phyloP scores from a whole-genome alignment of 495 filamentous ascomycete species.

The Choiromyces venosus region DNA sequence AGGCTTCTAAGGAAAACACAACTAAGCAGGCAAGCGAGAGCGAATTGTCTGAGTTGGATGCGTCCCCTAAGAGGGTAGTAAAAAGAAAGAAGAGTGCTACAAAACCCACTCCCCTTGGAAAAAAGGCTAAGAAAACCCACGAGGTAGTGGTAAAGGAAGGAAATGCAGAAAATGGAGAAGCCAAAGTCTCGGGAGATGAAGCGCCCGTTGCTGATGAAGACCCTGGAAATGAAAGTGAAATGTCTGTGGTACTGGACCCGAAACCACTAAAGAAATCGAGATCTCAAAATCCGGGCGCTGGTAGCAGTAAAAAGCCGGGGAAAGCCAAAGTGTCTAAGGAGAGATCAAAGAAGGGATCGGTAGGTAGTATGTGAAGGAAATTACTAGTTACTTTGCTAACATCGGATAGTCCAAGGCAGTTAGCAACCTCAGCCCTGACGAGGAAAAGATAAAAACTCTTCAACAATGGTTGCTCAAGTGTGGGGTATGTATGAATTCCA shows the following conservation, averaged over 20 bases:
- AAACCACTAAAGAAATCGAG: conserved; percentile 28
- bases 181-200: conserved; percentile 30
- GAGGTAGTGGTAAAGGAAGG: conserved; percentile 44
- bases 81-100: conserved; percentile 13
- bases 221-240: conserved; percentile 67
- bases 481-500: conserved; percentile 46
- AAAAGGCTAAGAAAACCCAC: conserved; percentile 10
- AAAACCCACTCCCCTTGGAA: conserved; percentile 9
- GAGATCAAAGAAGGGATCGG: conserved; percentile 28
- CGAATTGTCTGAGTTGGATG: conserved; percentile 31
- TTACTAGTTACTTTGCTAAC: conserved; percentile 10
- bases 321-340: conserved; percentile 34
- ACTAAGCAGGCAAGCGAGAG: conserved; percentile 14
- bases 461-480: conserved; percentile 86
- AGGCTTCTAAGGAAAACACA: neutral
- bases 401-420: conserved; percentile 28
- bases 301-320: conserved; percentile 9
- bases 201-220: conserved; percentile 37
- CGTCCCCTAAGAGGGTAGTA: conserved; percentile 25
- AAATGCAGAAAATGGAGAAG: conserved; percentile 37
- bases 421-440: conserved; percentile 58
- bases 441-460: conserved; percentile 81
- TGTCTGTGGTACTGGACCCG: conserved; percentile 63
- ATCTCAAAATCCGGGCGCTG: neutral
- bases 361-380: conserved; percentile 3